Evolutionary conservation across 805 yeast species (phyloP).

Genomic region (Yarrowia sp.): DNA sequence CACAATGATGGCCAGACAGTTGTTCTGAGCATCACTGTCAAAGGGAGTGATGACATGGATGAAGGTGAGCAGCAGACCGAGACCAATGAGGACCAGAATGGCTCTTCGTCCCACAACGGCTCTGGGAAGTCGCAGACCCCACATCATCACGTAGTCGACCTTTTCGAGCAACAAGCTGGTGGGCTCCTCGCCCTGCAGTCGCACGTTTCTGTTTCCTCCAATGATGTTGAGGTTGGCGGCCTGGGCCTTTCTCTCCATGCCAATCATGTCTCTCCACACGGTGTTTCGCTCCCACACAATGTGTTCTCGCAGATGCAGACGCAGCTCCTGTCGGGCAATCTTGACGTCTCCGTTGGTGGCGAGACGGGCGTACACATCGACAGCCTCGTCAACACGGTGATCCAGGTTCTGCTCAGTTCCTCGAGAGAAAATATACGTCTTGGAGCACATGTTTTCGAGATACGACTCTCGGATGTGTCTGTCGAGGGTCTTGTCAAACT

Average conservation of each 20-base stretch:
- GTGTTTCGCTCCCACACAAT: constrained; percentile 97
- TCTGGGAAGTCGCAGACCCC: constrained; percentile 49
- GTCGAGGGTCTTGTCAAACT: constrained; percentile 83
- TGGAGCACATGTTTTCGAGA: constrained; percentile 54
- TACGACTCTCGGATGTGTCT: constrained; percentile 67
- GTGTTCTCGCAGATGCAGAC: constrained; percentile 78
- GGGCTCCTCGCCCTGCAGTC: constrained; percentile 46
- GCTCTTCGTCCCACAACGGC: constrained; percentile 52
- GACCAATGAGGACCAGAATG: constrained; percentile 60
- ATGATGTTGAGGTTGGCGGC: constrained; percentile 57
- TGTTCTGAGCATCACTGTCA: constrained; percentile 57
- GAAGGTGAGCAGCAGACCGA: constrained; percentile 56
- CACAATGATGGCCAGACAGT: constrained; percentile 83
- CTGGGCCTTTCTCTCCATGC: constrained; percentile 84
- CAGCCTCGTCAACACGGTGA: constrained; percentile 59
- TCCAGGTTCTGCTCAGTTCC: constrained; percentile 60
- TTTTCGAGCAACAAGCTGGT: constrained; percentile 20
- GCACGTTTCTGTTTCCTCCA: constrained; percentile 44
- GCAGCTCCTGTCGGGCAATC: constrained; percentile 58
- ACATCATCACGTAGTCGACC: constrained; percentile 19
- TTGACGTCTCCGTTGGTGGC: constrained; percentile 52
- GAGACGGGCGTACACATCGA: constrained; percentile 62
- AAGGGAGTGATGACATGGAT: constrained; percentile 46
- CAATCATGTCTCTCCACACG: constrained; percentile 96
- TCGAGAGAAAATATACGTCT: constrained; percentile 63